A percentile compares a stretch with the other conserved stretches of the same genome.
phyloP scores from a whole-genome alignment of 176 grass and related monocot species.

The Musa beccarii region DNA sequence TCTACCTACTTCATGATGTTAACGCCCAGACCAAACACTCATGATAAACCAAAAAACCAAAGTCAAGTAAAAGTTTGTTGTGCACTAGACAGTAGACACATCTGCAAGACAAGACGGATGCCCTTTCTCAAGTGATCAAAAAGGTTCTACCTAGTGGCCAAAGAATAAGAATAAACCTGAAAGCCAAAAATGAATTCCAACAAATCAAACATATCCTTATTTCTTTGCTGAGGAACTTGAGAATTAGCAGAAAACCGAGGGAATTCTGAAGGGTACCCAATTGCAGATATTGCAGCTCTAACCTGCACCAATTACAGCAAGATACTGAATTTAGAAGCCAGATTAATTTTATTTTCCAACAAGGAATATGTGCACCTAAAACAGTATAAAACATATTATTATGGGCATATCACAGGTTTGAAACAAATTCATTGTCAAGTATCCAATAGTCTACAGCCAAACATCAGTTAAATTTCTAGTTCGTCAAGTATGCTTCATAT shows the following conservation, averaged over 20 bases:
- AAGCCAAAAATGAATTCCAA: constrained; percentile 80
- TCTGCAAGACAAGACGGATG: not conserved
- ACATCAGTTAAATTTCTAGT: not conserved
- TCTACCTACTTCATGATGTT: not conserved
- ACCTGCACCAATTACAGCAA: constrained; percentile 39
- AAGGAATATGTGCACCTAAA: not conserved
- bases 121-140: too few relatives aligned
- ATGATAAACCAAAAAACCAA: not conserved
- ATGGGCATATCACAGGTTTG: too few relatives aligned
- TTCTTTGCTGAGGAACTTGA: constrained; percentile 42
- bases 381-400: not conserved
- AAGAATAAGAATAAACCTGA: constrained; percentile 47
- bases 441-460: not conserved
- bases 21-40: not conserved
- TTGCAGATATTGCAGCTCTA: constrained; percentile 63
- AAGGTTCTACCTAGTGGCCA: not conserved
- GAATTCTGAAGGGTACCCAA: constrained; percentile 63
- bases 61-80: not conserved
- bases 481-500: not conserved
- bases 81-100: not conserved
- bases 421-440: too few relatives aligned
- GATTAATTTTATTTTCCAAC: not conserved
- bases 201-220: constrained; percentile 71
- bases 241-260: constrained; percentile 43
- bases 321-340: not conserved